Base-by-base conservation (phyloP, 768 basidiomycete genomes). In the Rhodotorula diobovata region DNA sequence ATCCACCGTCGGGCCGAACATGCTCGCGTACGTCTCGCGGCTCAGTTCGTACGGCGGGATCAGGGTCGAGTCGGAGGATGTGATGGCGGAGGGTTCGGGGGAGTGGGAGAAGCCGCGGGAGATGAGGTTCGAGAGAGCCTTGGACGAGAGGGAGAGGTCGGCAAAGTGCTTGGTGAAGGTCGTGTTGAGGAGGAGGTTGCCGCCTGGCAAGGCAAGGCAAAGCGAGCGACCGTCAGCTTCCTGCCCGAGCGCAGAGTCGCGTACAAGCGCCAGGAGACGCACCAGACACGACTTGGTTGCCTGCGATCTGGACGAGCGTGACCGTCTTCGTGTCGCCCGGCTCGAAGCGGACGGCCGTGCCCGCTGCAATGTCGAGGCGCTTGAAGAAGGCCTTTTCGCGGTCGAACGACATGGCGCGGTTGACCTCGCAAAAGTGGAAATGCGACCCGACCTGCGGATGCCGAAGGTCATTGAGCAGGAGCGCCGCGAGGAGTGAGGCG, bases 291-390 rank as follows among this genome's bases (percentile, higher is more conserved):
- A 86, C 80, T 76, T 85, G 85, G 1, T 81, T 80, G 0, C 95
- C 96, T 25, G 85, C 89, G 57, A 96, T 89, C 32, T 86, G 80
- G 70, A 90, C 90, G 14, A 98, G 86, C 0, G 85, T 86, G 51
- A 98, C 90, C 1, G 91, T 87, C 82, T 92, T 93, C 50, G 81
- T 79, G 76, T 95, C 92, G 4, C 93, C 92, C 0, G 96, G 95
- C 79, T 99, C 96, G 79, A 99, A 98, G 43, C 96, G 87, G 11
- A 96, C 90, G 12, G 96, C 94, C 1, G 93, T 98, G 12, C 96
- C 95, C 0, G 96, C 88, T 0, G 95, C 82, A 63, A 98, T 96
- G 79, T 99, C 93, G 14, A 99, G 86, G 21, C 90, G 86, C 77
- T 87, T 92, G 12, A 89, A 90, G 72, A 93, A 89, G 0, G 93